phyloP scores from a whole-genome alignment of 345 rosid genomes.

The Eucalyptus rudis region DNA sequence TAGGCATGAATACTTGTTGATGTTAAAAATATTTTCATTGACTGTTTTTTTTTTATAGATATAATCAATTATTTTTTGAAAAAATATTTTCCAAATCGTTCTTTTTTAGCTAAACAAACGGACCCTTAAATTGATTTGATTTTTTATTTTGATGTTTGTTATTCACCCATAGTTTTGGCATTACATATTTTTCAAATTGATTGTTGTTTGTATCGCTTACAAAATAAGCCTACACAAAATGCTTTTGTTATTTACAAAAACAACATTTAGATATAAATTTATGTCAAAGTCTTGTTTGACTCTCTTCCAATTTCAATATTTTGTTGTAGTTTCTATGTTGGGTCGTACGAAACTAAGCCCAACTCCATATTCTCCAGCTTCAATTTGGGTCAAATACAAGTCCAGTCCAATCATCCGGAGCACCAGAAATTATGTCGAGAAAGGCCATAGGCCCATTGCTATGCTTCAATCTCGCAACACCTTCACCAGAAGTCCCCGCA shows the following conservation, averaged over 20 bases:
- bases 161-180: background rate
- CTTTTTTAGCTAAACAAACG: background rate
- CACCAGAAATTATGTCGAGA: background rate
- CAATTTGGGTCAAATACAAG: background rate
- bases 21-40: background rate
- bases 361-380: background rate
- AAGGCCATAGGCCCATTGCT: background rate
- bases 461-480: background rate
- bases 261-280: background rate
- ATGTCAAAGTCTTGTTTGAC: background rate
- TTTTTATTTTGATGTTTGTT: background rate
- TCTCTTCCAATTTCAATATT: background rate
- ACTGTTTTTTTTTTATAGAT: background rate
- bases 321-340: background rate
- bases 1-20: background rate
- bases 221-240: background rate
- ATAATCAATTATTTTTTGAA: background rate
- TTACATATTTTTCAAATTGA: background rate
- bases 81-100: background rate
- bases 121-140: background rate
- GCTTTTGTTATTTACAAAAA: background rate
- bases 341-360: background rate
- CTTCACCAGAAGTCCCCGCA: constrained; percentile 50
- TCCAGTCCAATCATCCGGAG: background rate
- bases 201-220: background rate